Evolutionary conservation across 2,329 filamentous ascomycete species (phyloP).

Genomic region (Fusarium sp.): DNA sequence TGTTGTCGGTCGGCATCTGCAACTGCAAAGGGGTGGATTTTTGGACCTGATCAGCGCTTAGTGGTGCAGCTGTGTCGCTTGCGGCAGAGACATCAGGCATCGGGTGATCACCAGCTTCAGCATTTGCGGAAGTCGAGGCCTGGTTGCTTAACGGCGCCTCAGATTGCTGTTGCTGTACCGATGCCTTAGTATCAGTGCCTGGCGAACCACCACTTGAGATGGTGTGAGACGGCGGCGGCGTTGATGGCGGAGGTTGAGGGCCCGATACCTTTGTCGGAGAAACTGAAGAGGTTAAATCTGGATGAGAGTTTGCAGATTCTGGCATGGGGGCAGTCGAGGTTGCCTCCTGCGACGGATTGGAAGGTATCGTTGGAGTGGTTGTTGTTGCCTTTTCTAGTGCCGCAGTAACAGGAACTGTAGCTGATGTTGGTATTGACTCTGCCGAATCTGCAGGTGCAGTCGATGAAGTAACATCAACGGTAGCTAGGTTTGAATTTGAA

Average conservation of each 20-base stretch:
- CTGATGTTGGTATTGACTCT: conserved; percentile 24
- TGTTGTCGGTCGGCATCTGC: conserved; percentile 27
- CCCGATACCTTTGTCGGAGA: conserved; percentile 9
- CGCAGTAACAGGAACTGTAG: conserved; percentile 5
- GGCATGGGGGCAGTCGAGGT: conserved; percentile 9
- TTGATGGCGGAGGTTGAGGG: conserved; percentile 34
- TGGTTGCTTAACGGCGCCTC: conserved; percentile 32
- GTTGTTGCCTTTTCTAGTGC: conserved; percentile 13
- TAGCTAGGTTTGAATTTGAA: background rate
- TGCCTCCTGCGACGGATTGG: conserved; percentile 12
- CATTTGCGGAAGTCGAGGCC: conserved; percentile 18
- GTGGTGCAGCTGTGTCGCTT: conserved; percentile 16
- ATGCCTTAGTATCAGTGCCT: conserved; percentile 20
- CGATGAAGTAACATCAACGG: conserved; percentile 5
- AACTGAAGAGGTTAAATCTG: conserved; percentile 12
- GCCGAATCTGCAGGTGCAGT: conserved; percentile 10
- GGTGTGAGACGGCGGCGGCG: conserved; percentile 30
- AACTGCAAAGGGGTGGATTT: conserved; percentile 39
- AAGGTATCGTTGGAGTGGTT: conserved; percentile 7
- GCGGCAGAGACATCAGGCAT: conserved; percentile 39
- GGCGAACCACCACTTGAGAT: conserved; percentile 11
- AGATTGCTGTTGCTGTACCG: conserved; percentile 30
- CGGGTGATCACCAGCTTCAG: conserved; percentile 32
- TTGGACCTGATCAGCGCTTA: conserved; percentile 20
- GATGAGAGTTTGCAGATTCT: conserved; percentile 8